A percentile compares a stretch with the other conserved stretches of the same genome.
These are phyloP conservation scores for Polytrichum formosum DNA, from an alignment of 225 moss, liverwort and hornwort species.

Conservation along the genomic window DNA sequence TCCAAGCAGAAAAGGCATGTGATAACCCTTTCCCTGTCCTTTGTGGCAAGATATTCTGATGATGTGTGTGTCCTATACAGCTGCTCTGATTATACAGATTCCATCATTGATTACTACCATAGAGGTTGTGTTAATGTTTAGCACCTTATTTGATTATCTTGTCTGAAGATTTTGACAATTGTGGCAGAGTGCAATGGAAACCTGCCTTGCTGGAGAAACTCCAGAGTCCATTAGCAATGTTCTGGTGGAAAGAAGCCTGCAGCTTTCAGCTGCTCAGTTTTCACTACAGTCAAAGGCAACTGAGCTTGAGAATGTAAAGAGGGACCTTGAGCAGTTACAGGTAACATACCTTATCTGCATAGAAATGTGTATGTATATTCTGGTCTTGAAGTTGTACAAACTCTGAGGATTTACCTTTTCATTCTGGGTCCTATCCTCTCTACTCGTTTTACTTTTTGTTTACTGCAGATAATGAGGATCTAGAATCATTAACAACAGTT, in stretches of 20 bases:
- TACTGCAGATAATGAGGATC: too few relatives aligned
- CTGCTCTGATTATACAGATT: background rate
- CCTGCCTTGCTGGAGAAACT: conserved; percentile 30
- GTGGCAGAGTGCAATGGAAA: conserved; percentile 39
- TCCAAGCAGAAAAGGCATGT: conserved; percentile 46
- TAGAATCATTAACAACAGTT: too few relatives aligned
- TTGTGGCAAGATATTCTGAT: too few relatives aligned
- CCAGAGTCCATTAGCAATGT: conserved; percentile 23
- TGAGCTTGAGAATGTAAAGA: conserved; percentile 31
- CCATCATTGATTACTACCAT: background rate
- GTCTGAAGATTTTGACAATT: conserved; percentile 3
- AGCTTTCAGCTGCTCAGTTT: conserved; percentile 31
- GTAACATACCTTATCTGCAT: conserved; percentile 6
- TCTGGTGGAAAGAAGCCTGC: conserved; percentile 31
- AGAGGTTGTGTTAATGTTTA: background rate
- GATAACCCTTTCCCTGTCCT: background rate
- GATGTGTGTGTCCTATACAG: background rate
- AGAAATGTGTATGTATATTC: too few relatives aligned
- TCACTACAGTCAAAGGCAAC: conserved; percentile 22
- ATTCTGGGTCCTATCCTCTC: too few relatives aligned
- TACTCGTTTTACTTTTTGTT: too few relatives aligned
- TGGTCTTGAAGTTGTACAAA: background rate
- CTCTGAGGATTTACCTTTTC: background rate
- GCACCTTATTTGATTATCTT: background rate
- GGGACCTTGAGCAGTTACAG: conserved; percentile 29